phyloP scores from a whole-genome alignment of 2,329 filamentous ascomycete species.

The Triangularia setosa region DNA sequence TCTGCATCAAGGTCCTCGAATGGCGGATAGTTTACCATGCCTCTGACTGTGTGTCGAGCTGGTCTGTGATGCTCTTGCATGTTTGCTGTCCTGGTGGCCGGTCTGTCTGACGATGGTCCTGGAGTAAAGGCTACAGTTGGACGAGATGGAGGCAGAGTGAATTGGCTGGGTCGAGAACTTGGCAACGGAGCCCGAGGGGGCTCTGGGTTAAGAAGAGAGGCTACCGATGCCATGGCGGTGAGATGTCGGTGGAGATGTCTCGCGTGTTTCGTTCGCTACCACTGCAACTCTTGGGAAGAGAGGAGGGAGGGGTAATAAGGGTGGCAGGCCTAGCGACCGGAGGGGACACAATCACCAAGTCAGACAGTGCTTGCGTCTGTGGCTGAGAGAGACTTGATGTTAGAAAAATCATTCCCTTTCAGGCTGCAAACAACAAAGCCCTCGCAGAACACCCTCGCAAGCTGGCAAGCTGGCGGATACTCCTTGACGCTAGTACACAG shows the following conservation, averaged over 20 bases:
- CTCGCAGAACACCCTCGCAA: slow-evolving; percentile 32
- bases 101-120: neutral
- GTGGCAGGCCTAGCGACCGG: slow-evolving; percentile 22
- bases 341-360: slow-evolving; percentile 26
- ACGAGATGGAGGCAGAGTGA: neutral
- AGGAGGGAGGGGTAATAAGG: slow-evolving; percentile 30
- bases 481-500: slow-evolving; percentile 26
- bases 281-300: slow-evolving; percentile 27
- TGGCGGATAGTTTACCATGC: slow-evolving; percentile 38
- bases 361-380: slow-evolving; percentile 24
- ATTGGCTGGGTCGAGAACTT: slow-evolving; percentile 34
- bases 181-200: slow-evolving; percentile 38
- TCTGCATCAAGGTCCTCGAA: slow-evolving; percentile 62
- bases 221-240: slow-evolving; percentile 57
- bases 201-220: slow-evolving; percentile 63
- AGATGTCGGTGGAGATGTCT: slow-evolving; percentile 32
- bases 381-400: slow-evolving; percentile 4
- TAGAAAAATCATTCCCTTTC: slow-evolving; percentile 32
- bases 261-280: slow-evolving; percentile 39
- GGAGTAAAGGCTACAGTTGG: neutral
- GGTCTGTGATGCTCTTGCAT: neutral
- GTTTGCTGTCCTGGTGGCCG: neutral
- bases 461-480: slow-evolving; percentile 29
- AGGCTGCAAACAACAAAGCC: slow-evolving; percentile 38
- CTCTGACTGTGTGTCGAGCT: slow-evolving; percentile 29